Evolutionary conservation across 106 monocot genomes (phyloP), one percentile per base, ranked within the genome.

Genomic region (Xerophyta viscosa): DNA sequence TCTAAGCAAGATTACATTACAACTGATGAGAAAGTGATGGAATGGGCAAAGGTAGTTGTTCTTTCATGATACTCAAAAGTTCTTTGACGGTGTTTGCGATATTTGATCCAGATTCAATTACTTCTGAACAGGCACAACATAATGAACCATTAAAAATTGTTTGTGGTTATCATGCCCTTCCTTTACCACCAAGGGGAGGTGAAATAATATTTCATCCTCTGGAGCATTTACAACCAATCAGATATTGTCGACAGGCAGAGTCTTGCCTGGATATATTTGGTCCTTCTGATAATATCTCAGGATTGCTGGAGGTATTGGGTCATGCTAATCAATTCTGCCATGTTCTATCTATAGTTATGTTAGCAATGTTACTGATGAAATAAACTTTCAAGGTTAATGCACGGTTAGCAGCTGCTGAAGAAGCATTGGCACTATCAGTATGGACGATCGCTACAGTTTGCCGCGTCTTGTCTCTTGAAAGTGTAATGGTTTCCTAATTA

Each of bases 21-120:
- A 57, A 67, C 64, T 58, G 81, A 96, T 76, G 79, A 81, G 54
- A 85, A 89, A 85, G 75, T 89, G 53, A 71, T 96, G 72, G 63
- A 66, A 66, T 96, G 96, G 96, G 96, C 96, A 25, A 89, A 89
- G 96, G 96, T 93, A 70, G 29, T 49, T 46, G 64, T n/a, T 71
- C 19, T 30, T 36, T 51, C 54, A n/a, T n/a, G n/a, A n/a, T n/a
- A n/a, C n/a, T n/a, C n/a, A n/a, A n/a, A n/a, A n/a, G n/a, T n/a
- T n/a, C n/a, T n/a, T n/a, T n/a, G n/a, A n/a, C n/a, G n/a, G n/a
- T n/a, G n/a, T n/a, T n/a, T 33, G 33, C 5, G 33, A 33, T 33
- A 33, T 33, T 33, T 50, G 21, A 36, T 65, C n/a, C 37, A 15
- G 37, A 21, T 20, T 41, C 29, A 46, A 18, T 57, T 58, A 24